Conservation (phyloP, 2,329 filamentous ascomycete species). For the Colletotrichum gloeosporioides region DNA sequence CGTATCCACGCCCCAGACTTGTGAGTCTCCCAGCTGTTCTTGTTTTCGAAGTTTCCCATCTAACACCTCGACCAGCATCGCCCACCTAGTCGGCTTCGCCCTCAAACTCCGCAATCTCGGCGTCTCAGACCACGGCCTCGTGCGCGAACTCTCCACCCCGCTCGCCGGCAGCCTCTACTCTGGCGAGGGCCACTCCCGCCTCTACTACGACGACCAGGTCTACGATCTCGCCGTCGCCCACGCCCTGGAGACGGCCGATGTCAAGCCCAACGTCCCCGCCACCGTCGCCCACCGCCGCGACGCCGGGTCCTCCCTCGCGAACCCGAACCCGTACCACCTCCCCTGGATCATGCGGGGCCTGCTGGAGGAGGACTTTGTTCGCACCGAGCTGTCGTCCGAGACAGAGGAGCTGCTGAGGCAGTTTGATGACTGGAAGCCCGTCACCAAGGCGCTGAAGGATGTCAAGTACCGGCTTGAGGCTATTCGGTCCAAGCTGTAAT, state of each 20-base stretch:
- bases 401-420: conserved; percentile 80
- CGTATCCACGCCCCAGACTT: conserved; percentile 93
- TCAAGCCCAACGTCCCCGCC: conserved; percentile 37
- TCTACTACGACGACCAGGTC: conserved; percentile 88
- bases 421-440: conserved; percentile 94
- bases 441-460: conserved; percentile 90
- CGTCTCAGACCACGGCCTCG: conserved; percentile 88
- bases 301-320: conserved; percentile 38
- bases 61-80: conserved; percentile 58
- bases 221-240: conserved; percentile 81
- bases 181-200: conserved; percentile 89
- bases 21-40: conserved; percentile 40
- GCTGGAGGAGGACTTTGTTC: conserved; percentile 90
- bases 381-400: conserved; percentile 78
- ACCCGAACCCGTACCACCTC: conserved; percentile 84
- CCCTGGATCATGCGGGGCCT: conserved; percentile 96
- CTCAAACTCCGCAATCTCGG: conserved; percentile 94
- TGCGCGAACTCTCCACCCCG: conserved; percentile 86
- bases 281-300: conserved; percentile 22
- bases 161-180: conserved; percentile 90
- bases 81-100: conserved; percentile 89
- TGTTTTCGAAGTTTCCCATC: neutral
- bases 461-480: conserved; percentile 94
- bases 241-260: conserved; percentile 72
- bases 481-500: conserved; percentile 79